A percentile compares a stretch with the other conserved stretches of the same genome.
Conservation (phyloP, 2,329 filamentous ascomycete species). For the Cadophora luteo-olivacea region DNA sequence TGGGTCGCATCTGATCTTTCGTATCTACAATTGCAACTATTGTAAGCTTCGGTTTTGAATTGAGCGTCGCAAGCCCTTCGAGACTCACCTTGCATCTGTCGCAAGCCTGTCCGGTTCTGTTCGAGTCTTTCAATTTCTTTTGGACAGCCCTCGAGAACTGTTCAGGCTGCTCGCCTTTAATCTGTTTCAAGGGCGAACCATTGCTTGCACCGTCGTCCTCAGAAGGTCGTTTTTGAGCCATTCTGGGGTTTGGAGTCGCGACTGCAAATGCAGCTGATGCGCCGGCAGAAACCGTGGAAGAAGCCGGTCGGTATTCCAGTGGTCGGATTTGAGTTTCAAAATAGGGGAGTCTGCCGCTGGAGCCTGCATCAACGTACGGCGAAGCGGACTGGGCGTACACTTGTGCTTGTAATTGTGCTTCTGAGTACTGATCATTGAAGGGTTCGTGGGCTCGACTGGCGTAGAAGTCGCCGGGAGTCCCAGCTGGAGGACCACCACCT, state of each 20-base stretch:
- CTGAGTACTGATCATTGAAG: conserved; percentile 6
- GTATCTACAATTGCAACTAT: conserved; percentile 57
- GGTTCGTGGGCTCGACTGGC: conserved; percentile 21
- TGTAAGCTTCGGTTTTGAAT: conserved; percentile 25
- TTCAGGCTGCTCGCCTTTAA: conserved; percentile 41
- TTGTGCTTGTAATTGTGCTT: conserved; percentile 26
- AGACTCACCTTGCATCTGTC: conserved; percentile 80
- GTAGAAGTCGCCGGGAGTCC: not conserved
- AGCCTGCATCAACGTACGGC: conserved; percentile 20
- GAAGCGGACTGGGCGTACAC: conserved; percentile 12
- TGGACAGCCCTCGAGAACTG: conserved; percentile 51
- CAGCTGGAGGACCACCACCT: not conserved
- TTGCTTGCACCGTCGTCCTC: conserved; percentile 32
- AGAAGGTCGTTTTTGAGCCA: conserved; percentile 40
- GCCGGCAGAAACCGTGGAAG: conserved; percentile 36
- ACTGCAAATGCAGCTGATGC: conserved; percentile 5
- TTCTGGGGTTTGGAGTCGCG: conserved; percentile 23
- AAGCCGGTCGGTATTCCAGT: conserved; percentile 33
- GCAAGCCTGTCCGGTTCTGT: conserved; percentile 82
- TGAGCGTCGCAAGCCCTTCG: not conserved
- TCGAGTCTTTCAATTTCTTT: conserved; percentile 60
- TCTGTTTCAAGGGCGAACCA: conserved; percentile 35
- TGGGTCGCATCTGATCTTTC: conserved; percentile 88
- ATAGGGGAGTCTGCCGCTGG: conserved; percentile 11
- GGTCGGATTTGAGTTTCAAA: conserved; percentile 25